Conservation (phyloP, 2,329 filamentous ascomycete genomes). For the Colletotrichum higginsianum region DNA sequence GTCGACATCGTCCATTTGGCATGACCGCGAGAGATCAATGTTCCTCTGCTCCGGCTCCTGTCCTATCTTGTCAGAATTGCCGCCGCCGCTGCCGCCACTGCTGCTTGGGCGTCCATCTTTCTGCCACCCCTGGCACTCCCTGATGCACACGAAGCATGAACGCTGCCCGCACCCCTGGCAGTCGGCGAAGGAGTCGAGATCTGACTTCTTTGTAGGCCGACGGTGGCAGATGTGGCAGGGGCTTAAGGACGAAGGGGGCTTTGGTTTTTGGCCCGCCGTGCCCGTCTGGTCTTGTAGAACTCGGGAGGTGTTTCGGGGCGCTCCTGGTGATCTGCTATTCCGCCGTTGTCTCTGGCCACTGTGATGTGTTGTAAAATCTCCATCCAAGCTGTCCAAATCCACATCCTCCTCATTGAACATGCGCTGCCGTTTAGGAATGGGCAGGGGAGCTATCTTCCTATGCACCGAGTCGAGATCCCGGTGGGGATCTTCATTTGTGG, state of each 20-base stretch:
- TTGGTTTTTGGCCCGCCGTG: constrained; percentile 20
- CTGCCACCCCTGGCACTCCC: constrained; percentile 70
- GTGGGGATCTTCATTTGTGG: constrained; percentile 1
- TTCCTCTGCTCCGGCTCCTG: constrained; percentile 41
- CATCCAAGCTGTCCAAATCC: neutral
- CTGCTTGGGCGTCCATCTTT: constrained; percentile 43
- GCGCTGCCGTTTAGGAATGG: constrained; percentile 34
- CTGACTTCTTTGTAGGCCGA: constrained; percentile 74
- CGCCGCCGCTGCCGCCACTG: constrained; percentile 29
- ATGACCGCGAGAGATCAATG: constrained; percentile 57
- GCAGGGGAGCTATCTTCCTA: constrained; percentile 35
- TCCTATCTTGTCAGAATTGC: neutral
- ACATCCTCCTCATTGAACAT: constrained; percentile 32
- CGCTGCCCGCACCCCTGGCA: constrained; percentile 74
- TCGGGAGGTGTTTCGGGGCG: constrained; percentile 13
- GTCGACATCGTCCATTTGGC: constrained; percentile 66
- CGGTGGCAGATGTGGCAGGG: constrained; percentile 79
- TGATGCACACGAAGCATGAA: constrained; percentile 79
- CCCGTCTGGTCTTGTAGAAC: constrained; percentile 23
- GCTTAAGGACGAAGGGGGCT: constrained; percentile 53
- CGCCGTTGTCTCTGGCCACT: constrained; percentile 17
- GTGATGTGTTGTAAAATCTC: neutral
- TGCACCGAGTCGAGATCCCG: constrained; percentile 20
- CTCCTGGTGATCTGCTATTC: constrained; percentile 29
- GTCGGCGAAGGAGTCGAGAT: constrained; percentile 76